Conservation (phyloP, 1,284 basidiomycete species). For the Rhodotorula sp. region DNA sequence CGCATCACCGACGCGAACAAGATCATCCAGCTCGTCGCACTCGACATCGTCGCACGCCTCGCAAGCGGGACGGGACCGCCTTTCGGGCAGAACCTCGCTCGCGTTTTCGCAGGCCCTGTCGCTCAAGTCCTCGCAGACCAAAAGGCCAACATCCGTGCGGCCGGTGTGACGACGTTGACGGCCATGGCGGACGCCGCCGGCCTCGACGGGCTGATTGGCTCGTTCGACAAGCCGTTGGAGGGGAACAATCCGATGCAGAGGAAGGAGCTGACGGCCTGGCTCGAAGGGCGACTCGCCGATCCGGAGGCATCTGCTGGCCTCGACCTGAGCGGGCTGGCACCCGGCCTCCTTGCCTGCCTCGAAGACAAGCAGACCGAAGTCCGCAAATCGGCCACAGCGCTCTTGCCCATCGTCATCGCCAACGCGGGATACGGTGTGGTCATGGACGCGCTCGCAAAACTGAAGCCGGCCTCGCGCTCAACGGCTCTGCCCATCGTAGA, state of each 20-base stretch:
- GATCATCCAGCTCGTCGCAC: constrained; percentile 81
- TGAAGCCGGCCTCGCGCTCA: constrained; percentile 87
- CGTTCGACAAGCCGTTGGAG: constrained; percentile 77
- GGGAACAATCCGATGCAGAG: constrained; percentile 84
- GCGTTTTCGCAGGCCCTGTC: constrained; percentile 72
- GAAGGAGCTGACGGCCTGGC: constrained; percentile 78
- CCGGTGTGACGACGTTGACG: constrained; percentile 73
- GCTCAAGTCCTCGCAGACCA: constrained; percentile 87
- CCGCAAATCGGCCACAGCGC: constrained; percentile 79
- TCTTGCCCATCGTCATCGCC: constrained; percentile 75
- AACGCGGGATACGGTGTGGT: constrained; percentile 81
- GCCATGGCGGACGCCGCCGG: constrained; percentile 82
- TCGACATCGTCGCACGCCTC: constrained; percentile 85
- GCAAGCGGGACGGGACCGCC: constrained; percentile 91
- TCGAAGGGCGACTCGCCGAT: constrained; percentile 73
- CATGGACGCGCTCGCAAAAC: constrained; percentile 74
- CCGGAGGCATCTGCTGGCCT: constrained; percentile 55
- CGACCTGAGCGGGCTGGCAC: constrained; percentile 73
- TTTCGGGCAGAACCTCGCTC: constrained; percentile 79
- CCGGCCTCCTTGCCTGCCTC: constrained; percentile 72
- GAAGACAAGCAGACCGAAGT: constrained; percentile 92
- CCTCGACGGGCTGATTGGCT: constrained; percentile 74
- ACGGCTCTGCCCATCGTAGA: constrained; percentile 86
- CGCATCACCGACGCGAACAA: constrained; percentile 92
- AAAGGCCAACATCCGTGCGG: constrained; percentile 78